Percentiles rank a stretch among this genome's conserved stretches.
These are phyloP conservation scores for Suhomyces terraborum DNA, from an alignment of 1,139 yeast species.

Conservation along the genomic window DNA sequence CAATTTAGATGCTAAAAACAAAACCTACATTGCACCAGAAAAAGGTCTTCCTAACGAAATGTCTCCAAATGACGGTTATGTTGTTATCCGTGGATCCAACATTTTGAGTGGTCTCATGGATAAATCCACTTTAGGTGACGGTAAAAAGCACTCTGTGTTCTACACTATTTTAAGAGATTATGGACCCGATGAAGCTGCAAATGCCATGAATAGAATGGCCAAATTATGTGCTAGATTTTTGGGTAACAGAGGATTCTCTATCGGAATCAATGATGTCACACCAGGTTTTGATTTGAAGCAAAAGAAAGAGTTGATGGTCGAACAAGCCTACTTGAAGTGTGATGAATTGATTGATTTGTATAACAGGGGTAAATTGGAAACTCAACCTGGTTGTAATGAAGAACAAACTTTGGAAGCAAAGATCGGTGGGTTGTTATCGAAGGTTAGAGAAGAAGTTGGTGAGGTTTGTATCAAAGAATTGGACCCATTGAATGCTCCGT, in stretches of 20 bases:
- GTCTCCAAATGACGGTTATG: constrained; percentile 97
- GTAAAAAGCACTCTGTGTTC: constrained; percentile 95
- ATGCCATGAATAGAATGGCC: constrained; percentile 98
- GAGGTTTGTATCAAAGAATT: constrained; percentile 93
- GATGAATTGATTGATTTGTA: constrained; percentile 83
- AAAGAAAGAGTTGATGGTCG: constrained; percentile 87
- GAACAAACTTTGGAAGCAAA: constrained; percentile 98
- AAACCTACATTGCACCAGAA: constrained; percentile 75
- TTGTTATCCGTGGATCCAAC: constrained; percentile 85
- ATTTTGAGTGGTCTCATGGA: constrained; percentile 96
- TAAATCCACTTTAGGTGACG: constrained; percentile 94
- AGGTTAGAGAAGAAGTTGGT: constrained; percentile 98
- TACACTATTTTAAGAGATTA: constrained; percentile 92
- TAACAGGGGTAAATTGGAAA: constrained; percentile 86
- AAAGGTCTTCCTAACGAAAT: constrained; percentile 78
- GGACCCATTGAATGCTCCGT: constrained; percentile 89
- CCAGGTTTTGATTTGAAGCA: constrained; percentile 79
- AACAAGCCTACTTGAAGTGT: constrained; percentile 86
- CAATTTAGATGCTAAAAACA: constrained; percentile 92
- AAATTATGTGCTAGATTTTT: constrained; percentile 92
- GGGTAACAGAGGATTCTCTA: constrained; percentile 95
- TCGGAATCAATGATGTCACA: constrained; percentile 96
- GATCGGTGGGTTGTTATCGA: constrained; percentile 92
- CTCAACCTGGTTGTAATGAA: constrained; percentile 99
- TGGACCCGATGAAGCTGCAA: constrained; percentile 94